These are phyloP conservation scores for Nyssa sinensis DNA, from an alignment of 148 eudicot species.

Conservation along the genomic window DNA sequence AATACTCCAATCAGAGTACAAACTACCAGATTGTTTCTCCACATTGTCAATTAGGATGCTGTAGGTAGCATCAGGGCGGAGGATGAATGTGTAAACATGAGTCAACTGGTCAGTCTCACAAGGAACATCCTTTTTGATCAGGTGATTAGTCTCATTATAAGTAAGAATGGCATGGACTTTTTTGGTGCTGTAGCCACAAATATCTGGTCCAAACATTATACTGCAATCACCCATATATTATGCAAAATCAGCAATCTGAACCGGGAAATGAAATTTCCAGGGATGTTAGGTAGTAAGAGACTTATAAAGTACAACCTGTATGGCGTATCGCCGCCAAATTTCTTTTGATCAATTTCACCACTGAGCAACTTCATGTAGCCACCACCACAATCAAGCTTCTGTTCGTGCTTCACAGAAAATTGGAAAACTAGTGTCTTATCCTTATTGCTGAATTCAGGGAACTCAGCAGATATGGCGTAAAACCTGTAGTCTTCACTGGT, in stretches of 20 bases:
- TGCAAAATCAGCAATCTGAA: constrained; percentile 14
- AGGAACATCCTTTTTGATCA: constrained; percentile 95
- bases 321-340: constrained; percentile 89
- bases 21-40: constrained; percentile 86
- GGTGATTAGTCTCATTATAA: constrained; percentile 69
- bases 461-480: constrained; percentile 92
- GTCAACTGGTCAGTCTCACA: constrained; percentile 94
- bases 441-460: constrained; percentile 94
- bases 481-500: constrained; percentile 94
- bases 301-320: constrained; percentile 55
- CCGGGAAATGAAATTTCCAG: not conserved
- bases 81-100: constrained; percentile 89
- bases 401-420: constrained; percentile 96
- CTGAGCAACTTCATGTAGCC: constrained; percentile 98
- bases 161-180: constrained; percentile 90
- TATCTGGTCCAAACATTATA: constrained; percentile 98
- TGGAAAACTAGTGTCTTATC: constrained; percentile 90
- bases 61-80: constrained; percentile 96
- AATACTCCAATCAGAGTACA: constrained; percentile 80
- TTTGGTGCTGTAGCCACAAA: constrained; percentile 92
- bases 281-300: not conserved
- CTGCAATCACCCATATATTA: constrained; percentile 37
- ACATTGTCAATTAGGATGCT: constrained; percentile 81
- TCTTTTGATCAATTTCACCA: constrained; percentile 80
- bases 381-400: constrained; percentile 99